phyloP scores from a whole-genome alignment of 768 basidiomycete species.

The Candolleomyces aberdarensis region DNA sequence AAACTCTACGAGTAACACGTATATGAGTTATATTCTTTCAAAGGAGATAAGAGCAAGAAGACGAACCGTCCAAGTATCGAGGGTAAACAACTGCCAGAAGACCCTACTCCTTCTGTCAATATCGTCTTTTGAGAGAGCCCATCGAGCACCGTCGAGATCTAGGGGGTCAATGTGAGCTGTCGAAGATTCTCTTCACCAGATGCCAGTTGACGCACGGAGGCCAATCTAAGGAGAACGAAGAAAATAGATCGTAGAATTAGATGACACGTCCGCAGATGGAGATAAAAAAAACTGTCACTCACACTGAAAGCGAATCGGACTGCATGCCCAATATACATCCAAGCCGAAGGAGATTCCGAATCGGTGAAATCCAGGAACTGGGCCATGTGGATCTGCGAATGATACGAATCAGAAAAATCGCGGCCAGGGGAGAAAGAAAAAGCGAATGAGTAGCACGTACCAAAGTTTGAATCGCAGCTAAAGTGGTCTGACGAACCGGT shows the following conservation, averaged over 20 bases:
- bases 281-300: slow-evolving; percentile 20
- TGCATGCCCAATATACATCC: slow-evolving; percentile 57
- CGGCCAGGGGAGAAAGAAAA: not conserved
- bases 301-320: slow-evolving; percentile 61
- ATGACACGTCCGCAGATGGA: not conserved
- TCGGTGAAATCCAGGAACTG: slow-evolving; percentile 60
- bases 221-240: slow-evolving; percentile 32
- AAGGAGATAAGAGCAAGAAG: not conserved
- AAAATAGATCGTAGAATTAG: no score
- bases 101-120: slow-evolving; percentile 48
- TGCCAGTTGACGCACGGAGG: slow-evolving; percentile 41
- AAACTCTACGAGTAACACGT: slow-evolving; percentile 44
- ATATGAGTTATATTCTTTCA: not conserved
- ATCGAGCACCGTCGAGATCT: slow-evolving; percentile 62
- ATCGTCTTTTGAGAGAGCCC: slow-evolving; percentile 48
- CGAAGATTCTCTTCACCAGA: not conserved
- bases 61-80: slow-evolving; percentile 61
- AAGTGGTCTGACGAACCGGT: slow-evolving; percentile 47
- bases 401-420: not conserved
- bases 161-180: not conserved
- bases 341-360: slow-evolving; percentile 46
- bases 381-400: slow-evolving; percentile 34
- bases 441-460: slow-evolving; percentile 34
- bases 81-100: slow-evolving; percentile 68
- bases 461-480: slow-evolving; percentile 51